These are phyloP conservation scores for Malassezia restricta DNA, from an alignment of 1,284 basidiomycete genomes.

Conservation along the genomic window DNA sequence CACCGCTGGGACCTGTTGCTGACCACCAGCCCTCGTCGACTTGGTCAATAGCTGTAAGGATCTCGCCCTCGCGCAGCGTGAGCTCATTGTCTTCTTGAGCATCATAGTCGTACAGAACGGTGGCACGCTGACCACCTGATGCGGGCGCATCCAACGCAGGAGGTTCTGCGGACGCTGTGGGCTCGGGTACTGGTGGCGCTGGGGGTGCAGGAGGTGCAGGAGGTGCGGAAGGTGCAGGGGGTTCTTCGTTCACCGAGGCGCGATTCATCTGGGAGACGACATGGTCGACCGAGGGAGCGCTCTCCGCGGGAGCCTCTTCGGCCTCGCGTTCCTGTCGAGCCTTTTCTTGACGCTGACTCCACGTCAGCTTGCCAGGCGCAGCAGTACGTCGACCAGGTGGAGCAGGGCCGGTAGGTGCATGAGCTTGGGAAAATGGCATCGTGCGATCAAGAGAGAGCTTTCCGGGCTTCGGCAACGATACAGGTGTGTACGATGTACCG, in stretches of 20 bases:
- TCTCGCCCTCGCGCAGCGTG: slow-evolving; percentile 23
- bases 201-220: slow-evolving; percentile 18
- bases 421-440: slow-evolving; percentile 30
- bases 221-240: slow-evolving; percentile 8
- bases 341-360: slow-evolving; percentile 42
- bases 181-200: slow-evolving; percentile 10
- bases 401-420: slow-evolving; percentile 13
- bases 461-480: slow-evolving; percentile 38
- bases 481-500: slow-evolving; percentile 40
- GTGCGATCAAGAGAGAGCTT: slow-evolving; percentile 38
- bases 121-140: slow-evolving; percentile 21
- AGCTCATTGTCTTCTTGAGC: slow-evolving; percentile 43
- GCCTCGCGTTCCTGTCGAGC: slow-evolving; percentile 34
- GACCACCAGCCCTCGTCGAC: slow-evolving; percentile 46
- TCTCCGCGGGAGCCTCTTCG: slow-evolving; percentile 20
- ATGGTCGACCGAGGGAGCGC: neutral
- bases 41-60: slow-evolving; percentile 32
- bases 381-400: slow-evolving; percentile 16
- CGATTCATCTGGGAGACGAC: slow-evolving; percentile 10
- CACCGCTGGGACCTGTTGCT: slow-evolving; percentile 30
- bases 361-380: slow-evolving; percentile 35
- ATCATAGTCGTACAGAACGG: slow-evolving; percentile 38
- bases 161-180: slow-evolving; percentile 9
- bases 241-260: slow-evolving; percentile 12
- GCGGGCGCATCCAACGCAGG: slow-evolving; percentile 8